Conservation (phyloP, 345 rosid species). For the Alliaria petiolata region DNA sequence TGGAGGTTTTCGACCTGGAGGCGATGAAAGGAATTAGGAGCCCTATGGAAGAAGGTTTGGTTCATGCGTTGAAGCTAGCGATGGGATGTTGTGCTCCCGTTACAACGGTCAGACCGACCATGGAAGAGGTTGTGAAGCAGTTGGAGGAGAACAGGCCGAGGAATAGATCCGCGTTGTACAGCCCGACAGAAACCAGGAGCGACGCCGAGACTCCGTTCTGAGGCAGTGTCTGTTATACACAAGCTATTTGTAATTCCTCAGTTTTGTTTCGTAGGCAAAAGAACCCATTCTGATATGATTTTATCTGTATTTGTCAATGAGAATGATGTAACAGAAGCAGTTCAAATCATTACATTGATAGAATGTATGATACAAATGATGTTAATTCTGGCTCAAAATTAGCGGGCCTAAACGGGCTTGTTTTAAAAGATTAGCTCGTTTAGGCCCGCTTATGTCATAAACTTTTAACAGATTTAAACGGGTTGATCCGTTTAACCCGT, state of each 20-base stretch:
- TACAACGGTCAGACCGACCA: conserved; percentile 80
- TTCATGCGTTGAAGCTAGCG: conserved; percentile 93
- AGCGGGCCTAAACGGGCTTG: too few relatives aligned
- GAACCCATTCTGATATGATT: conserved; percentile 6
- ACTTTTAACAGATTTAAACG: too few relatives aligned
- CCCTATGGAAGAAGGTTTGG: conserved; percentile 96
- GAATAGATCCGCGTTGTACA: conserved; percentile 90
- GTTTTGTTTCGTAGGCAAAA: conserved; percentile 22
- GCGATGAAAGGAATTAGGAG: conserved; percentile 79
- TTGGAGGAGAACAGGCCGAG: conserved; percentile 95
- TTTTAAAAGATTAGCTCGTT: too few relatives aligned
- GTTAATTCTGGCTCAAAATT: too few relatives aligned
- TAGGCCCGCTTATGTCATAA: too few relatives aligned
- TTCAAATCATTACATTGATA: conserved; percentile 13
- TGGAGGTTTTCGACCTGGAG: conserved; percentile 93
- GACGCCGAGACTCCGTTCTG: conserved; percentile 80
- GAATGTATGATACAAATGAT: conserved; percentile 11
- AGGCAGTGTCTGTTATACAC: conserved; percentile 7
- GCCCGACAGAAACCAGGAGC: conserved; percentile 88
- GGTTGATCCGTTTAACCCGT: too few relatives aligned
- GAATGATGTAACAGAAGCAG: conserved; percentile 12
- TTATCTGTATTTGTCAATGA: neutral
- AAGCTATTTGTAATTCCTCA: neutral
- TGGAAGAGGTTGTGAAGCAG: conserved; percentile 97
- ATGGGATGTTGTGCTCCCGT: conserved; percentile 99